Conservation (phyloP, 192 early-diverging fungal genomes). For the Coemansia sp. region DNA sequence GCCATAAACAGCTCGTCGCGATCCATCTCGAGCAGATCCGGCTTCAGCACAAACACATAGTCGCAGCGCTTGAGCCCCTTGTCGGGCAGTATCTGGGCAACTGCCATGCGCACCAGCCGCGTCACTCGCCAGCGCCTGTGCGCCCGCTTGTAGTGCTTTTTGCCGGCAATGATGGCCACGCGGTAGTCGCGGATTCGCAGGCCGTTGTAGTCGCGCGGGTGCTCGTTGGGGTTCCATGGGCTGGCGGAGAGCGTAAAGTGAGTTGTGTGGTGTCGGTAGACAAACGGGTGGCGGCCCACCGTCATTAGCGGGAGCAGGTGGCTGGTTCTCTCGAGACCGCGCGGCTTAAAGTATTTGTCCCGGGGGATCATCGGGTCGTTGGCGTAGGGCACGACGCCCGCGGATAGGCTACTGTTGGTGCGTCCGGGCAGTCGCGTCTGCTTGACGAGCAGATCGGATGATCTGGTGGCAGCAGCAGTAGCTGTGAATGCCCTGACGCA, state of each 20-base stretch:
- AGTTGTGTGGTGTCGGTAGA: neutral
- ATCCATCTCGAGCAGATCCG: conserved; percentile 19
- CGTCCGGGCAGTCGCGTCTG: conserved; percentile 35
- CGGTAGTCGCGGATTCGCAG: conserved; percentile 42
- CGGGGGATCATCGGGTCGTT: conserved; percentile 47
- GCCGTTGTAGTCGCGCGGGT: conserved; percentile 46
- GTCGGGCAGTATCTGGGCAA: conserved; percentile 29
- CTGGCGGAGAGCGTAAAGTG: conserved; percentile 21
- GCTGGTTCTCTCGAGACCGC: conserved; percentile 10
- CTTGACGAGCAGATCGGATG: too few relatives aligned
- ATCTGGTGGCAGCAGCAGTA: too few relatives aligned
- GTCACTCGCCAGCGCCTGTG: conserved; percentile 31
- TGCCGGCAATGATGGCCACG: conserved; percentile 26
- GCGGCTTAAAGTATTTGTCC: conserved; percentile 42
- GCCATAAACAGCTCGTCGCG: conserved; percentile 28
- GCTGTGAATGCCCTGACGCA: too few relatives aligned
- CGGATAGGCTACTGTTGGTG: conserved; percentile 30
- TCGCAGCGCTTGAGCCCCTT: conserved; percentile 45
- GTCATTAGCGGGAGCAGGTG: conserved; percentile 5
- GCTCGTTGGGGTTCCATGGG: conserved; percentile 34
- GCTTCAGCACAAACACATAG: conserved; percentile 23
- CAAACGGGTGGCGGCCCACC: neutral
- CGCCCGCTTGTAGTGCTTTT: conserved; percentile 37
- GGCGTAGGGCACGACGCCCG: conserved; percentile 24
- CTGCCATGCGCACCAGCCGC: conserved; percentile 31